Base-by-base conservation (phyloP, 2,329 filamentous ascomycete species). In the Ophiostoma ulmi region DNA sequence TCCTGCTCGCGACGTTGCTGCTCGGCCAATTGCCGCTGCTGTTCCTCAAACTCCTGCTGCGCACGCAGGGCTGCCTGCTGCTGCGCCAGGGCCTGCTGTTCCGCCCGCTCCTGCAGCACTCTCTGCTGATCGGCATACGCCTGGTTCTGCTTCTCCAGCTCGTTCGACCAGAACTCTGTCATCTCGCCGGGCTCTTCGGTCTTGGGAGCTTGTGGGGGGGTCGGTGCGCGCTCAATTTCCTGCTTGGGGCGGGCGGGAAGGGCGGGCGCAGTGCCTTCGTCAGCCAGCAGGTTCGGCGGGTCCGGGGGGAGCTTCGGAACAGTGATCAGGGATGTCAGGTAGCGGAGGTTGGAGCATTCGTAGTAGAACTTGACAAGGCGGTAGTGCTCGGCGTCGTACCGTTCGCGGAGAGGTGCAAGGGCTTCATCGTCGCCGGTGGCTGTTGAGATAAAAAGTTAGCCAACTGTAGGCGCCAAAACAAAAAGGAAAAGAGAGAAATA, bases 321-420 rank as follows among this genome's bases (percentile, higher is more conserved):
- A 1, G 93, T 97, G 77, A 99, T 98, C 69, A 99, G 84, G 77
- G 93, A 97, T 17, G 95, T 99, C 67, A 99, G 86, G 78, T 99
- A 99, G 75, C 95, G 91, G 70, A 99, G 85, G 79, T 98, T 99
- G 13, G 95, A 97, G 81, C 95, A 99, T 81, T 99, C 95, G 80
- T 98, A 98, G 82, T 99, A 99, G 81, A 98, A 99, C 78, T 96
- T 95, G 78, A 97, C 91, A 20, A 99, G 87, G 22, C 95, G 91
- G 83, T 98, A 94, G 80, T 99, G 95, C 78, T 98, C 95, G 17
- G 95, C 93, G 79, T 97, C 91, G 79, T 98, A 99, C 77, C 94
- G 87, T 73, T 90, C 88, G 71, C 94, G 90, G 7, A 99, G 87
- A 0, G 94, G 95, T 74, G 94, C 90, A 66, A 99, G 85, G 7